phyloP scores from a whole-genome alignment of 768 basidiomycete genomes.

The Boletus sp. region DNA sequence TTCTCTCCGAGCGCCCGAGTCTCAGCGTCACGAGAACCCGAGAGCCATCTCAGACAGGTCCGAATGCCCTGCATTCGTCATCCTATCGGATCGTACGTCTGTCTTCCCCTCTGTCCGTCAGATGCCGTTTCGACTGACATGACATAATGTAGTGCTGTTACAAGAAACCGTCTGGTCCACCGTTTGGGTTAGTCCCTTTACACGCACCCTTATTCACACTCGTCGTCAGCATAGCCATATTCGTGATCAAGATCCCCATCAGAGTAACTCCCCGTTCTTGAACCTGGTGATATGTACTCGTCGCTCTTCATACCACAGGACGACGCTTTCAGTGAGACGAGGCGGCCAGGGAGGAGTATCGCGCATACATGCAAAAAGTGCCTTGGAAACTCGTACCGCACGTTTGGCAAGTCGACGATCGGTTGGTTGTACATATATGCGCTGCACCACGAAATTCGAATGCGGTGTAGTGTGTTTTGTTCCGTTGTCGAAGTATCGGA shows the following conservation, averaged over 20 bases:
- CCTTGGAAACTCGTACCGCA: constrained; percentile 11
- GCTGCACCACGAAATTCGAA: no score
- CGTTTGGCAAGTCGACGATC: constrained; percentile 1
- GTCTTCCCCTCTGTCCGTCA: not conserved
- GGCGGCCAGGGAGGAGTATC: constrained; percentile 6
- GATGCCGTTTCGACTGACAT: not conserved
- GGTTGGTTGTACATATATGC: no score
- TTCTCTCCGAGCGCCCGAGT: not conserved
- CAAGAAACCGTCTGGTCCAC: not conserved
- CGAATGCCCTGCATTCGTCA: constrained; percentile 16
- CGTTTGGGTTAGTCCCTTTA: constrained; percentile 15
- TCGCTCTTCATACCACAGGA: not conserved
- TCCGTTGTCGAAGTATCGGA: no score
- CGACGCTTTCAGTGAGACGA: constrained; percentile 3
- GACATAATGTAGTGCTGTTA: not conserved
- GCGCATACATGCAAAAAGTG: constrained; percentile 11
- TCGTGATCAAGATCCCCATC: constrained; percentile 5
- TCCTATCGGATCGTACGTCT: constrained; percentile 11
- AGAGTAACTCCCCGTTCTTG: not conserved
- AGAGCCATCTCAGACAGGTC: constrained; percentile 14
- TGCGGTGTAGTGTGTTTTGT: no score
- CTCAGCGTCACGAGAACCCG: constrained; percentile 11
- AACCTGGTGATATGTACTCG: not conserved
- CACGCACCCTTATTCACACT: constrained; percentile 2
- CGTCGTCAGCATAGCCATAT: not conserved